A percentile compares a stretch with the other conserved stretches of the same genome.
Conservation (phyloP, 495 filamentous ascomycete species). For the Massariosphaeria phaeospora region DNA sequence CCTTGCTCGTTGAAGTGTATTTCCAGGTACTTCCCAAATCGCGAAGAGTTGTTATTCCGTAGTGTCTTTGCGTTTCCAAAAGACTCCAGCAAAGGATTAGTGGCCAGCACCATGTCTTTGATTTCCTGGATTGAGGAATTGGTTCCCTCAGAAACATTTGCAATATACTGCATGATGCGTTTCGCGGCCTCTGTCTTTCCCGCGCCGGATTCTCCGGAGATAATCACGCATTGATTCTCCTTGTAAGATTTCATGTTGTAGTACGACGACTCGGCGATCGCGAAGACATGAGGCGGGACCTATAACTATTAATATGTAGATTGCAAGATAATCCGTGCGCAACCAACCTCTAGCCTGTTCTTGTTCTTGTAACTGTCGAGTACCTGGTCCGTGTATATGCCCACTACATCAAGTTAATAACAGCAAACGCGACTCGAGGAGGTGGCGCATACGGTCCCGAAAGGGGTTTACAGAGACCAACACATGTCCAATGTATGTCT, state of each 20-base stretch:
- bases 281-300: conserved; percentile 93
- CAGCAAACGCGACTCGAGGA: neutral
- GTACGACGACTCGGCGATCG: conserved; percentile 91
- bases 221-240: conserved; percentile 99
- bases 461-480: conserved; percentile 99
- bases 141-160: conserved; percentile 83
- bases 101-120: conserved; percentile 98
- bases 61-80: conserved; percentile 98
- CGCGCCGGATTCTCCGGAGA: conserved; percentile 96
- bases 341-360: conserved; percentile 78
- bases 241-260: conserved; percentile 99
- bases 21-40: conserved; percentile 97
- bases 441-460: conserved; percentile 59
- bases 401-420: conserved; percentile 53
- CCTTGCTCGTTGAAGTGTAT: conserved; percentile 93
- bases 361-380: conserved; percentile 89
- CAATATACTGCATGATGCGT: conserved; percentile 99
- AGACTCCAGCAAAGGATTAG: conserved; percentile 93
- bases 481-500: conserved; percentile 99
- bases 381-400: conserved; percentile 93
- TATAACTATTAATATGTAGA: conserved; percentile 18
- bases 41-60: conserved; percentile 96
- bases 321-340: neutral
- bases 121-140: conserved; percentile 93
- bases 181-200: conserved; percentile 99